Percentiles rank a stretch among this genome's conserved stretches.
Conservation (phyloP, 2,329 filamentous ascomycete genomes). For the Fusarium beomiforme region DNA sequence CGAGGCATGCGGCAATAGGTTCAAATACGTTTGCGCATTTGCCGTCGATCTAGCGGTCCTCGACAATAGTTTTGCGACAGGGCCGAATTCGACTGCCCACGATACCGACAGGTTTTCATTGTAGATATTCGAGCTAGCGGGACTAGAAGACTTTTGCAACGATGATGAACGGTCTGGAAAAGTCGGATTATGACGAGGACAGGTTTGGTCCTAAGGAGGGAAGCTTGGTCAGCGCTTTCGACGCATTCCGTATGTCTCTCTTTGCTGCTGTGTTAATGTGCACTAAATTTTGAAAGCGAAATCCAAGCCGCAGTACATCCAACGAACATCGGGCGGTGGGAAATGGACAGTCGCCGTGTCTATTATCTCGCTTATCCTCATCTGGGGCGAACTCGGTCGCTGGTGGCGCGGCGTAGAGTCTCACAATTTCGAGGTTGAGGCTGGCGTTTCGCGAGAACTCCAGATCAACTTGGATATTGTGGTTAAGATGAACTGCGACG, state of each 20-base stretch:
- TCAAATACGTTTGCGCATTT: conserved; percentile 25
- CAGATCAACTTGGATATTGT: conserved; percentile 98
- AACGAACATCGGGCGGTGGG: conserved; percentile 84
- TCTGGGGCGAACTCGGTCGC: conserved; percentile 78
- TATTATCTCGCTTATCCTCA: conserved; percentile 77
- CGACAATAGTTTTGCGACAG: conserved; percentile 28
- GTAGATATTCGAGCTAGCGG: conserved; percentile 28
- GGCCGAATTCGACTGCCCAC: background rate
- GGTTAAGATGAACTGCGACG: conserved; percentile 84
- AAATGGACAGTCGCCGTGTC: conserved; percentile 92
- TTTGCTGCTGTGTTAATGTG: background rate
- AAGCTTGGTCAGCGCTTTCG: conserved; percentile 82
- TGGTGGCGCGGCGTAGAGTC: conserved; percentile 89
- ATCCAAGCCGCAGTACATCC: conserved; percentile 92
- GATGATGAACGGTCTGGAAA: conserved; percentile 81
- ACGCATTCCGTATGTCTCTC: conserved; percentile 84
- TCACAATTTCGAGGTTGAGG: conserved; percentile 94
- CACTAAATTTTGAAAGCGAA: conserved; percentile 72
- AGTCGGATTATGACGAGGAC: conserved; percentile 75
- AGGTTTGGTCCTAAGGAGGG: conserved; percentile 78
- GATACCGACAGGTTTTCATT: background rate
- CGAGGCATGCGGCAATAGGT: conserved; percentile 38
- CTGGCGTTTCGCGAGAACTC: conserved; percentile 84
- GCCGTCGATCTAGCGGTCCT: conserved; percentile 27
- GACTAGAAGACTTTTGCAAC: conserved; percentile 13